These are phyloP conservation scores for Oryza glumipatula DNA, from an alignment of 176 grass and related monocot genomes.

Conservation along the genomic window DNA sequence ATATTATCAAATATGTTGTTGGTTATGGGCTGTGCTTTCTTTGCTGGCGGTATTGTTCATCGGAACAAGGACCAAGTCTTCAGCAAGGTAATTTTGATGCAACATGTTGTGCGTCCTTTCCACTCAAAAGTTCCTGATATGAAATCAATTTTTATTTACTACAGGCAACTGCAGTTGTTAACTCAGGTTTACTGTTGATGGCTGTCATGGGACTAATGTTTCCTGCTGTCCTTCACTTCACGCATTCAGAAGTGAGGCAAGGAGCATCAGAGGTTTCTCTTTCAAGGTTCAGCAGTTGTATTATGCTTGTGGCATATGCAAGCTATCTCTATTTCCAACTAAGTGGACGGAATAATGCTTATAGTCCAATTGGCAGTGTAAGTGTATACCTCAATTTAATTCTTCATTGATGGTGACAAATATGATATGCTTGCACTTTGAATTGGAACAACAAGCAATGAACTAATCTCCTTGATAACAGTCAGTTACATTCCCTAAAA, in stretches of 20 bases:
- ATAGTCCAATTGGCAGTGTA: slow-evolving; percentile 64
- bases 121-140: slow-evolving; percentile 9
- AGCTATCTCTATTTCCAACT: slow-evolving; percentile 83
- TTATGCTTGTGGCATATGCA: slow-evolving; percentile 83
- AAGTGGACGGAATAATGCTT: slow-evolving; percentile 53
- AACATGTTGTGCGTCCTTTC: slow-evolving; percentile 21
- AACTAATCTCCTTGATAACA: slow-evolving; percentile 10
- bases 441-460: not conserved
- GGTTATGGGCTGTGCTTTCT: slow-evolving; percentile 79
- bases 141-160: slow-evolving; percentile 30
- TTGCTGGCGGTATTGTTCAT: slow-evolving; percentile 71
- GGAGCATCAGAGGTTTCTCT: slow-evolving; percentile 61
- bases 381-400: slow-evolving; percentile 36
- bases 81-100: slow-evolving; percentile 60
- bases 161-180: slow-evolving; percentile 66
- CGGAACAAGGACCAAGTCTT: slow-evolving; percentile 74
- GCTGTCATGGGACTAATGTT: slow-evolving; percentile 82
- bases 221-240: slow-evolving; percentile 82
- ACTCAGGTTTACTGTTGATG: slow-evolving; percentile 80
- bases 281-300: slow-evolving; percentile 79
- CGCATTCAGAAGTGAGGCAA: slow-evolving; percentile 60
- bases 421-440: not conserved
- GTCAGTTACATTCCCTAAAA: not conserved
- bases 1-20: slow-evolving; percentile 92
- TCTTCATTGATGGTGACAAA: slow-evolving; percentile 1